Base-by-base conservation (phyloP, 257 asterid genomes). In the Petunia secreta region DNA sequence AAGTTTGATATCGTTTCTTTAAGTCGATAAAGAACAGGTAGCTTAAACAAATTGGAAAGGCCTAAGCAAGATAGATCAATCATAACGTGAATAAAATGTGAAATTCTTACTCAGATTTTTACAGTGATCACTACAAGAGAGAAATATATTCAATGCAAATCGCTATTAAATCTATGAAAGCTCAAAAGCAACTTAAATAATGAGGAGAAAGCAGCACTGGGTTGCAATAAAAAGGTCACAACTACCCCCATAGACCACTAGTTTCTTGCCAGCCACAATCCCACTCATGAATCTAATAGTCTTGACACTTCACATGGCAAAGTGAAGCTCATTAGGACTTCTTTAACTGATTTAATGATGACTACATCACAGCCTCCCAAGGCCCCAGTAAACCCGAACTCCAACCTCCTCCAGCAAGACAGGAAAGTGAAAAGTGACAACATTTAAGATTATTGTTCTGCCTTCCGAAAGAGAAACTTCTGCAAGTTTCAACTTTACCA, bases 21-120 rank as follows among this genome's bases (percentile, higher is more conserved):
- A 36, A 73, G 78, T 50, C 36, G 37, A 50, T 36, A 73, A 41
- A 8, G 46, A 50, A 73, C 37, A n/a, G 36, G 36, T 14, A 73
- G 75, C n/a, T 67, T 25, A 67, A 37, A 43, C 75, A 67, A 67
- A 50, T 13, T 73, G 78, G 36, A 50, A 50, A 6, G 13, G 78
- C 6, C 11, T 2, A 73, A n/a, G 46, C 46, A 11, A 73, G 46
- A 50, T 73, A 48, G 62, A 36, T 73, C 62, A 50, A 73, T 52
- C 63, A 50, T 34, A 36, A 73, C 8, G 55, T 43, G 75, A 67
- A 67, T 67, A 14, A 43, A 8, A 5, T n/a, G 75, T 43, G 75
- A 67, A 43, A 67, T 43, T 67, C 55, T 41, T 67, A 67, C n/a
- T 67, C 39, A 14, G 38, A 67, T 67, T 43, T 43, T 38, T 43